Base-by-base conservation (phyloP, 2,329 filamentous ascomycete species). In the Thielaviopsis punctulata region DNA sequence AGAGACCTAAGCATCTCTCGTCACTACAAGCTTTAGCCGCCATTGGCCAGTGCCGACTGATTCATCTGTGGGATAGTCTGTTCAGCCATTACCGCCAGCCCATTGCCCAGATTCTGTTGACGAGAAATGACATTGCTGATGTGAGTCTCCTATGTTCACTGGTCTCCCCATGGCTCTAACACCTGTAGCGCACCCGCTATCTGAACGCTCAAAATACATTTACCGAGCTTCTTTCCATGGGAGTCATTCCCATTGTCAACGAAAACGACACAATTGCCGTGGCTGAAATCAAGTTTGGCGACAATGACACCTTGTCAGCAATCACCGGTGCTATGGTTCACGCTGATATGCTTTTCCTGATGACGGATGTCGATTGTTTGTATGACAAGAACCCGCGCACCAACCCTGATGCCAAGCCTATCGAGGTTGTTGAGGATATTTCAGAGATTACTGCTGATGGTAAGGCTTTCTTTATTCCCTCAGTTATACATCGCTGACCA, bases 231-330 rank as follows among this genome's bases (percentile, higher is more conserved):
- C 71, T 98, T 18, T 82, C 89, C 61, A 92, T 95, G 83, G 89
- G 89, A 1, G 90, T 96, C 23, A 93, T 98, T 57, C 92, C 92
- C 9, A 95, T 98, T 60, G 92, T 98, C 57, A 98, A 98, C 62
- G 92, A 98, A 68, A 98, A 98, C 66, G 92, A 98, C 65, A 98
- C 92, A 2, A 71, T 98, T 52, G 87, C 89, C 22, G 92, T 98
- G 58, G 86, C 90, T 45, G 92, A 98, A 75, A 98, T 98, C 69
- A 96, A 96, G 72, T 98, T 98, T 63, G 92, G 92, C 59, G 92
- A 98, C 72, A 98, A 98, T 61, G 92, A 98, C 66, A 98, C 92
- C 1, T 73, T 98, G 46, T 95, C 88, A 12, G 92, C 92, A 53
- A 95, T 98, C 60, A 95, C 92, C 0, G 87, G 92, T 1, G 92